phyloP scores from a whole-genome alignment of 352 stramenopile species.

The Elongisporangium prolatum region DNA sequence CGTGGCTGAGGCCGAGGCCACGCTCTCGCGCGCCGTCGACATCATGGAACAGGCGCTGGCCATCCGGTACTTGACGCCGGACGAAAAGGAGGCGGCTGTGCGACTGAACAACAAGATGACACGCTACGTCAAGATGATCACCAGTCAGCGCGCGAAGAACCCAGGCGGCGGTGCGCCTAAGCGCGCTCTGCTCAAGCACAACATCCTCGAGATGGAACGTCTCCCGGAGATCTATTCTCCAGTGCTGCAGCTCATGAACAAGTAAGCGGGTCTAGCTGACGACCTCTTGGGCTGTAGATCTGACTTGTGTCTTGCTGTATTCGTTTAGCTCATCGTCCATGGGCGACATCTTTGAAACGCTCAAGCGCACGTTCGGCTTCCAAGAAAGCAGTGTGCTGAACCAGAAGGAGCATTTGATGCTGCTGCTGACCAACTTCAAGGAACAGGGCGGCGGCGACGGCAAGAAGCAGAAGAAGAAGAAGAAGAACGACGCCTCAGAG shows the following conservation, averaged over 20 bases:
- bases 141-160: conserved; percentile 58
- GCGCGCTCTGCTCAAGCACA: conserved; percentile 42
- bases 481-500: conserved; percentile 25
- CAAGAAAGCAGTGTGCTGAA: conserved; percentile 85
- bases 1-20: conserved; percentile 44
- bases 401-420: conserved; percentile 69
- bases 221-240: conserved; percentile 59
- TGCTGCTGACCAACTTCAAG: conserved; percentile 78
- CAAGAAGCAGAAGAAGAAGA: conserved; percentile 14
- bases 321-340: conserved; percentile 17
- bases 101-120: conserved; percentile 79
- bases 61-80: conserved; percentile 59
- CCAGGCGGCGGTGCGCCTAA: conserved; percentile 16
- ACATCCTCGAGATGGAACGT: conserved; percentile 66
- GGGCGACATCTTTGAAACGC: conserved; percentile 85
- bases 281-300: neutral
- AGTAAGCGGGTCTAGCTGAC: conserved; percentile 17
- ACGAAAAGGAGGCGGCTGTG: conserved; percentile 64
- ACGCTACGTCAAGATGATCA: conserved; percentile 85
- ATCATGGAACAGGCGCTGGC: conserved; percentile 74
- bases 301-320: neutral
- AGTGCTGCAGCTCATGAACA: conserved; percentile 53
- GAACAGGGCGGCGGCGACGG: conserved; percentile 51
- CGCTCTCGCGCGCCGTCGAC: conserved; percentile 54
- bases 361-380: conserved; percentile 96